Percentiles rank a stretch among this genome's conserved stretches.
Conservation (phyloP, 2,329 filamentous ascomycete species). For the Verticillium isaacii region DNA sequence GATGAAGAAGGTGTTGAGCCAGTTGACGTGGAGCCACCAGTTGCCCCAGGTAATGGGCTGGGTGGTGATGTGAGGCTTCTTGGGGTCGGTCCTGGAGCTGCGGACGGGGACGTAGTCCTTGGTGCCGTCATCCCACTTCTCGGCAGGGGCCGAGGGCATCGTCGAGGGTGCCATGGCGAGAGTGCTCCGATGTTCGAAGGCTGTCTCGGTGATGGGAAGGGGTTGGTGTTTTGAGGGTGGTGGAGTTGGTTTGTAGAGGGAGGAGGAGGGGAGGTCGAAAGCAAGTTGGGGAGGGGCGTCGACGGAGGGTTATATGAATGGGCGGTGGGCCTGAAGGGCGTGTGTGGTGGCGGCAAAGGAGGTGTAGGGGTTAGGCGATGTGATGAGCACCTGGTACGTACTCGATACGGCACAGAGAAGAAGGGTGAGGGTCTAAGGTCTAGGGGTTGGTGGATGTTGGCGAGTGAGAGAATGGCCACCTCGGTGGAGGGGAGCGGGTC, state of each 20-base stretch:
- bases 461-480: neutral
- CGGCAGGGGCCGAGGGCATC: constrained; percentile 13
- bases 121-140: constrained; percentile 47
- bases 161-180: neutral
- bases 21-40: constrained; percentile 92
- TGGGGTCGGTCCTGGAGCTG: constrained; percentile 37
- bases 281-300: neutral
- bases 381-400: neutral
- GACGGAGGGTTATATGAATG: neutral
- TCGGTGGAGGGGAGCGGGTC: neutral
- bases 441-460: neutral
- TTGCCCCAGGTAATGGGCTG: constrained; percentile 74
- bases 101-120: constrained; percentile 50
- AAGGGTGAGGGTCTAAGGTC: neutral
- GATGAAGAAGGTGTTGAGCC: constrained; percentile 83
- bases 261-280: neutral
- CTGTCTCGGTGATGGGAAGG: neutral
- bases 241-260: neutral
- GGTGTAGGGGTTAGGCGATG: neutral
- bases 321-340: neutral
- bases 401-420: neutral
- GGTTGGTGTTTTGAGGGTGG: neutral
- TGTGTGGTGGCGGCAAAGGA: neutral
- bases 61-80: constrained; percentile 85
- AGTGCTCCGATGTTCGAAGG: neutral